phyloP scores from a whole-genome alignment of 495 filamentous ascomycete genomes.

The Niebla homalea region DNA sequence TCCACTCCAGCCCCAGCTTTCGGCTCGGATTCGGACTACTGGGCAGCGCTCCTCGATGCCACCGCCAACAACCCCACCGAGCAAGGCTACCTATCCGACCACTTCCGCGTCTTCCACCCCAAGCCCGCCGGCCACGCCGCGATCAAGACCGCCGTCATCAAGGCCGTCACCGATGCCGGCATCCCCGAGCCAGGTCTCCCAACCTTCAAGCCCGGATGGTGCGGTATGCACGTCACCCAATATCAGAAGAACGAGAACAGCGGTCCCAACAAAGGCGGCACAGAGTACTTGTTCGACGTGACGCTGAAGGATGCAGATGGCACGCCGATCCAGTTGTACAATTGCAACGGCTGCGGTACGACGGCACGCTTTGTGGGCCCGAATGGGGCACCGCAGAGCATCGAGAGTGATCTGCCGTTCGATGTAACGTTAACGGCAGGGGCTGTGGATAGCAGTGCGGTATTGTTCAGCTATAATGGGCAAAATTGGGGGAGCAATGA shows the following conservation, averaged over 20 bases:
- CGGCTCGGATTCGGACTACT: neutral
- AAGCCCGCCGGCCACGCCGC: neutral
- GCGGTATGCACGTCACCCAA: conserved; percentile 6
- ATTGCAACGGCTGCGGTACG: neutral
- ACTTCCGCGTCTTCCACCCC: conserved; percentile 1
- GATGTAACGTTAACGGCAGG: neutral
- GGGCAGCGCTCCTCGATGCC: neutral
- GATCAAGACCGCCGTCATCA: neutral
- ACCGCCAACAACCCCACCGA: neutral
- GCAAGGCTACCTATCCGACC: neutral
- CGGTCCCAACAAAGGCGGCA: neutral
- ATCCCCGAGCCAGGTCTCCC: neutral
- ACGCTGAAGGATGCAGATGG: neutral
- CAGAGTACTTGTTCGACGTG: conserved; percentile 1
- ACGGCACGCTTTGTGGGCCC: neutral
- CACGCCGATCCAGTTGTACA: neutral
- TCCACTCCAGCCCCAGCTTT: neutral
- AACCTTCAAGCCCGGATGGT: conserved; percentile 3
- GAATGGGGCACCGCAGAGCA: neutral
- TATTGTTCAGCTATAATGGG: neutral
- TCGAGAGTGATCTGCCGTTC: conserved; percentile 1
- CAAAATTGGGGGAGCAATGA: conserved; percentile 6
- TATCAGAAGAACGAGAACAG: conserved; percentile 1
- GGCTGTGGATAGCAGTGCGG: conserved; percentile 2
- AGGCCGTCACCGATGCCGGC: neutral